These are phyloP conservation scores for Luffa aegyptiaca DNA, from an alignment of 306 rosid species.

Conservation along the genomic window DNA sequence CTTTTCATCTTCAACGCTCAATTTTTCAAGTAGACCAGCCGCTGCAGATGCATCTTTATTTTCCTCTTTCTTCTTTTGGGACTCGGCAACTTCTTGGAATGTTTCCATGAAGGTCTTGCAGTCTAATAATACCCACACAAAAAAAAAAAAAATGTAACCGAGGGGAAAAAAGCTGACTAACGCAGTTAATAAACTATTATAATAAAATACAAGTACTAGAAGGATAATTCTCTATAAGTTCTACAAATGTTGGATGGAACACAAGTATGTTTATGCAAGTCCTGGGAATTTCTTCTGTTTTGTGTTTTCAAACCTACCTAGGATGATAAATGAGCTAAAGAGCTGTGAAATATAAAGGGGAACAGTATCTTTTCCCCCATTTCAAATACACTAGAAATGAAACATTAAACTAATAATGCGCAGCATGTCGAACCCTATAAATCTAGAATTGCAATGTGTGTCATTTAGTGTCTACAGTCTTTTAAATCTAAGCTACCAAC, in stretches of 20 bases:
- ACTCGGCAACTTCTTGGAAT: slow-evolving; percentile 88
- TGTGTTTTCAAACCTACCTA: not conserved
- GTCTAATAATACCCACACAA: slow-evolving; percentile 17
- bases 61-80: slow-evolving; percentile 54
- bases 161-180: not conserved
- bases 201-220: not conserved
- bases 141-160: not conserved
- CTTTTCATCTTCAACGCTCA: slow-evolving; percentile 67
- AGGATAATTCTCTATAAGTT: not conserved
- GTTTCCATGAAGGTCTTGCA: slow-evolving; percentile 79
- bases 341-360: not conserved
- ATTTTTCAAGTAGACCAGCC: slow-evolving; percentile 62
- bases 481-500: not conserved
- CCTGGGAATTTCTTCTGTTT: not conserved
- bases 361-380: not conserved
- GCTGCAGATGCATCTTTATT: slow-evolving; percentile 47
- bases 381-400: not conserved
- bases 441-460: not conserved
- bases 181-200: not conserved
- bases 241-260: not conserved
- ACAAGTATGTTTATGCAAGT: not conserved
- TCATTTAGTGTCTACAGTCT: not conserved
- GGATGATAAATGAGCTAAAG: not conserved
- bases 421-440: not conserved
- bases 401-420: not conserved